phyloP scores from a whole-genome alignment of 768 basidiomycete species.

The Pilatotrama ljubarskyi region DNA sequence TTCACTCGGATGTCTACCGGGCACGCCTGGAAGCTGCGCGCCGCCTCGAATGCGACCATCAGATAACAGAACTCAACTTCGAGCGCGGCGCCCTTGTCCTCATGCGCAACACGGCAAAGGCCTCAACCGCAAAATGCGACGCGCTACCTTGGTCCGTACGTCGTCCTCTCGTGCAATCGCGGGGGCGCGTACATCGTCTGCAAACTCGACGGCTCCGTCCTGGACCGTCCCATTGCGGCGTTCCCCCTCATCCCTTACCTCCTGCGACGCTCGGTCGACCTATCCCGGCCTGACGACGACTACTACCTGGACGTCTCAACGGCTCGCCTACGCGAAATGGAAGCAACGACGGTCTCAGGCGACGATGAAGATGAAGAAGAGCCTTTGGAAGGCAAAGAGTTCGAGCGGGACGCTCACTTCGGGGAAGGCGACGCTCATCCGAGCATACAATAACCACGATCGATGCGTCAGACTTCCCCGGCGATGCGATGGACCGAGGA shows the following conservation, averaged over 20 bases:
- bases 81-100: conserved; percentile 31
- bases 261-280: neutral
- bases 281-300: neutral
- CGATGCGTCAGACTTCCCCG: neutral
- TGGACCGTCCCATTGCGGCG: conserved; percentile 18
- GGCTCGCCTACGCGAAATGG: conserved; percentile 5
- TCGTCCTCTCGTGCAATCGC: conserved; percentile 25
- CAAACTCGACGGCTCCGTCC: conserved; percentile 29
- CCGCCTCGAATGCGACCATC: conserved; percentile 21
- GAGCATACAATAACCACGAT: neutral
- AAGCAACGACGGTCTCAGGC: neutral
- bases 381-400: neutral
- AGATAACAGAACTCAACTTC: conserved; percentile 28
- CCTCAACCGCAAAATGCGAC: conserved; percentile 29
- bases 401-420: neutral
- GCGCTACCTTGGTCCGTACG: conserved; percentile 29
- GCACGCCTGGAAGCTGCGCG: conserved; percentile 1
- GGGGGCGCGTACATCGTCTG: conserved; percentile 30
- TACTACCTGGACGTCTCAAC: conserved; percentile 8
- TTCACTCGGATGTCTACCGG: conserved; percentile 12
- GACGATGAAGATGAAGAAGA: conserved; percentile 6
- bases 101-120: conserved; percentile 28
- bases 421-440: neutral
- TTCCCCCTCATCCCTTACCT: conserved; percentile 29
- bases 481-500: neutral